A percentile compares a stretch with the other conserved stretches of the same genome.
Conservation (phyloP, 192 early-diverging fungal genomes). For the Umbelopsis sp. region DNA sequence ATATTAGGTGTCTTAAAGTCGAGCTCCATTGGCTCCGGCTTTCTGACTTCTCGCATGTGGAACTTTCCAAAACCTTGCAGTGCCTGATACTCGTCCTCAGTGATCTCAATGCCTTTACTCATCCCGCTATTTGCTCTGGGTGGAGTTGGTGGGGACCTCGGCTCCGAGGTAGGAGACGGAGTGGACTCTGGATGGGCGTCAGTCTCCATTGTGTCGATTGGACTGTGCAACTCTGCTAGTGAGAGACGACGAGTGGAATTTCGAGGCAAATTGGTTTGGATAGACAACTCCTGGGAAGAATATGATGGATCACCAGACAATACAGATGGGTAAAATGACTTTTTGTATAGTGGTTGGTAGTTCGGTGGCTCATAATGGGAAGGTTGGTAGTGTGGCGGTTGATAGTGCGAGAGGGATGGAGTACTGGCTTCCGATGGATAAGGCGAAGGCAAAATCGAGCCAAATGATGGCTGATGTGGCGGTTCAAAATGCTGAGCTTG, state of each 20-base stretch:
- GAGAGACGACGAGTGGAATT: conserved; percentile 17
- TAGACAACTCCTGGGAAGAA: not conserved
- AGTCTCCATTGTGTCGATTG: conserved; percentile 21
- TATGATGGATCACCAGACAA: not conserved
- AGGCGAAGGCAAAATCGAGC: not conserved
- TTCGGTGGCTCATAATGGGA: not conserved
- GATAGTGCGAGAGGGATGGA: not conserved
- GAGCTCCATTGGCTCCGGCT: not conserved
- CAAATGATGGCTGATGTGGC: not conserved
- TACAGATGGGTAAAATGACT: conserved; percentile 1
- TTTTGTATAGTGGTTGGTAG: not conserved
- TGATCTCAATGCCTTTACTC: conserved; percentile 3
- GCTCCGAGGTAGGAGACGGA: conserved; percentile 1
- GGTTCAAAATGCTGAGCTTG: not conserved
- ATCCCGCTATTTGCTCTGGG: not conserved
- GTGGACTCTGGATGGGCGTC: not conserved
- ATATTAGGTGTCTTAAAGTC: conserved; percentile 9
- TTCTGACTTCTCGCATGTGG: conserved; percentile 11
- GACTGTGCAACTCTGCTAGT: conserved; percentile 17
- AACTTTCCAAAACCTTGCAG: conserved; percentile 24
- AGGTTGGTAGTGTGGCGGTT: not conserved
- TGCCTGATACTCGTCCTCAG: conserved; percentile 23
- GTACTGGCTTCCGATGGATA: not conserved
- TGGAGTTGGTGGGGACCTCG: conserved; percentile 1
- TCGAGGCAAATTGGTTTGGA: not conserved